These are phyloP conservation scores for Hymenoscyphus repandus DNA, from an alignment of 2,329 filamentous ascomycete species.

Conservation along the genomic window DNA sequence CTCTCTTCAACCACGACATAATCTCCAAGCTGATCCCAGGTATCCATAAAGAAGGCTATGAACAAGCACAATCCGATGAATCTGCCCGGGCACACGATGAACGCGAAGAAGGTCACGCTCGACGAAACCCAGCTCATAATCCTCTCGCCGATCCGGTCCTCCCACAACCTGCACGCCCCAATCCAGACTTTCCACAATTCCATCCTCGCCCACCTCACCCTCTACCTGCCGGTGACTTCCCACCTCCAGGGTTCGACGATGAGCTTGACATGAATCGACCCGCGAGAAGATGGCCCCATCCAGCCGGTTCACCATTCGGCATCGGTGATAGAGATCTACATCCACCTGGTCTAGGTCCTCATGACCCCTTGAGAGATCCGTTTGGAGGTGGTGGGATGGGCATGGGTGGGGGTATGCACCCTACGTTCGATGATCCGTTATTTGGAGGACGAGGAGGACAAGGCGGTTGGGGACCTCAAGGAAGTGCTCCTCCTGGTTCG, in stretches of 20 bases:
- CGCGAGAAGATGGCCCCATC: constrained; percentile 38
- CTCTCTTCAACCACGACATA: constrained; percentile 69
- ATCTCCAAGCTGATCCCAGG: constrained; percentile 79
- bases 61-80: constrained; percentile 44
- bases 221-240: constrained; percentile 66
- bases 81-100: constrained; percentile 37
- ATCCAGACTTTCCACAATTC: constrained; percentile 64
- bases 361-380: constrained; percentile 70
- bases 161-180: constrained; percentile 59
- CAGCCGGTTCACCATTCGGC: constrained; percentile 51
- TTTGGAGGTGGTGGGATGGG: constrained; percentile 51
- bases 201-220: constrained; percentile 56
- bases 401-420: constrained; percentile 82
- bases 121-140: constrained; percentile 36
- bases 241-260: constrained; percentile 88
- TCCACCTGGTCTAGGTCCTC: constrained; percentile 76
- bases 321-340: constrained; percentile 86
- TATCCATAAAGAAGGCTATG: constrained; percentile 72
- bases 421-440: constrained; percentile 86
- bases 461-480: constrained; percentile 50
- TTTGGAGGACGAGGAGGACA: constrained; percentile 57
- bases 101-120: constrained; percentile 38
- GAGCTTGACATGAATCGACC: constrained; percentile 78
- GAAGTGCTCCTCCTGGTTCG: constrained; percentile 79
- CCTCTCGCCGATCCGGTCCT: constrained; percentile 44